Percentiles rank a stretch among this genome's conserved stretches.
These are phyloP conservation scores for Aureobasidium sp. DNA, from an alignment of 2,329 filamentous ascomycete genomes.

Conservation along the genomic window DNA sequence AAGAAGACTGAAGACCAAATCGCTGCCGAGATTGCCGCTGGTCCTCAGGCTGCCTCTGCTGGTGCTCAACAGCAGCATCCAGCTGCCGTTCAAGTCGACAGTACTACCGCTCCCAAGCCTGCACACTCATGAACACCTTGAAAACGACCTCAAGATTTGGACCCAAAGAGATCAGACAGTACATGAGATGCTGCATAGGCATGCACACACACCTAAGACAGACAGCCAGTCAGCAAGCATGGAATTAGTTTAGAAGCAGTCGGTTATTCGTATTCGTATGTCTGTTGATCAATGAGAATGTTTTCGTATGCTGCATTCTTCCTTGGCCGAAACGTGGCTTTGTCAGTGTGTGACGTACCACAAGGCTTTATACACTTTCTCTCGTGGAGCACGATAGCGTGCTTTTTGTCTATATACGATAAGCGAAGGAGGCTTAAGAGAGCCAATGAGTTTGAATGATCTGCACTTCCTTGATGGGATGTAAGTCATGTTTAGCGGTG, in stretches of 20 bases:
- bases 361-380: not conserved
- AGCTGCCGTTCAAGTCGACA: not conserved
- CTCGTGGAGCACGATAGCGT: not conserved
- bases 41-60: not conserved
- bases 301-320: not conserved
- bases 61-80: not conserved
- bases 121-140: conserved; percentile 6
- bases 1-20: conserved; percentile 34
- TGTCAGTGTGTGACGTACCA: not conserved
- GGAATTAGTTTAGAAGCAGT: conserved; percentile 5
- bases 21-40: conserved; percentile 14
- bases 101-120: conserved; percentile 9
- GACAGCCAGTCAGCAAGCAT: not conserved
- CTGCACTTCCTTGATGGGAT: not conserved
- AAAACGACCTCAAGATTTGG: not conserved
- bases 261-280: conserved; percentile 6
- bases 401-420: not conserved
- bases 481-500: not conserved
- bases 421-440: not conserved
- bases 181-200: not conserved
- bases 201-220: conserved; percentile 4
- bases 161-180: not conserved
- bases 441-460: not conserved
- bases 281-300: not conserved
- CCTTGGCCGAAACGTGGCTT: not conserved